Conservation (phyloP, 305 asterid genomes). For the Rubia tinctorum region DNA sequence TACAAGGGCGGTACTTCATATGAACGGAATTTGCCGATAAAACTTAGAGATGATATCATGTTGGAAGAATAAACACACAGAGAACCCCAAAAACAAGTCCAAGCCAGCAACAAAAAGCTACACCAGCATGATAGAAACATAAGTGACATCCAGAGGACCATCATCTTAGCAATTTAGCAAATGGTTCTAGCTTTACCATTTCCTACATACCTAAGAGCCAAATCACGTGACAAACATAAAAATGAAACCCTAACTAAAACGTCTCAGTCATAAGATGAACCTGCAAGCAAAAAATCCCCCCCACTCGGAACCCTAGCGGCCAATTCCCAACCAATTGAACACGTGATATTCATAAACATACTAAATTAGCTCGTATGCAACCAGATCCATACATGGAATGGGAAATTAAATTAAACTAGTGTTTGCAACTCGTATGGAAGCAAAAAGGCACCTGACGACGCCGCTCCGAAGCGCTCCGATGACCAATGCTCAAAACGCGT, state of each 20-base stretch:
- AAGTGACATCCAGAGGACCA: neutral
- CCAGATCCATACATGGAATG: slow-evolving; percentile 38
- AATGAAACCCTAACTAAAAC: neutral
- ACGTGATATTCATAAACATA: neutral
- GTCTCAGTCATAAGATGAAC: neutral
- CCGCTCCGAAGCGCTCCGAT: slow-evolving; percentile 14
- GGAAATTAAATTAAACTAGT: slow-evolving; percentile 14
- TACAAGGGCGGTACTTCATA: neutral
- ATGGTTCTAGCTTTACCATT: neutral
- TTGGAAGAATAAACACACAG: neutral
- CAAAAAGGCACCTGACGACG: slow-evolving; percentile 30
- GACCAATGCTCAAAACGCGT: slow-evolving; percentile 21
- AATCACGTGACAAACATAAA: neutral
- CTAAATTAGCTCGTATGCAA: neutral
- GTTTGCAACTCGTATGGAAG: slow-evolving; percentile 4
- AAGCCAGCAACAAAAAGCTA: neutral
- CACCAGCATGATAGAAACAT: neutral
- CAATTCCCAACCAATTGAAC: neutral
- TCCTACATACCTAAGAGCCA: neutral
- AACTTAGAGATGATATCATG: neutral
- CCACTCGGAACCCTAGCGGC: slow-evolving; percentile 40
- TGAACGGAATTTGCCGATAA: neutral
- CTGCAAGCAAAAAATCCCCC: slow-evolving; percentile 18
- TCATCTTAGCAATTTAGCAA: neutral
- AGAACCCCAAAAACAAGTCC: neutral